Conservation (phyloP, 805 yeast genomes). For the Cyberlindnera euphorbiiphila region DNA sequence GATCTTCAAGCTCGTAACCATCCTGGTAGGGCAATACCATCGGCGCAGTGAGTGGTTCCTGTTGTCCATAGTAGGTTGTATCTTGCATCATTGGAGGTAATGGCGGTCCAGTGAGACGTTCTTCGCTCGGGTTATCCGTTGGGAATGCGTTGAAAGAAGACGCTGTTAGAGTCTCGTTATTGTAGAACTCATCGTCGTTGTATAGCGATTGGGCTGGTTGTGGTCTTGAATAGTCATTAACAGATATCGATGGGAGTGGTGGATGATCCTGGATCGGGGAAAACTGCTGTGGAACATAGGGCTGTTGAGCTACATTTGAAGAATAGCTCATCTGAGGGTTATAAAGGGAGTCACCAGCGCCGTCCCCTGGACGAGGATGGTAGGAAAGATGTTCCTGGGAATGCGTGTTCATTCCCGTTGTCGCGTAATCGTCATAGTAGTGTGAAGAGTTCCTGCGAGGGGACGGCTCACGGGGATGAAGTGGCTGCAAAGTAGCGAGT, state of each 20-base stretch:
- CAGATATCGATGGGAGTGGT: slow-evolving; percentile 19
- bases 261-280: slow-evolving; percentile 24
- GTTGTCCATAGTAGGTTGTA: slow-evolving; percentile 9
- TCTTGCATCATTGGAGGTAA: slow-evolving; percentile 10
- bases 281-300: slow-evolving; percentile 20
- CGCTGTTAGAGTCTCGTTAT: slow-evolving; percentile 13
- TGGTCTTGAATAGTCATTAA: slow-evolving; percentile 5
- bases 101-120: slow-evolving; percentile 10
- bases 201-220: slow-evolving; percentile 2
- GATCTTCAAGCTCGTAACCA: slow-evolving; percentile 11
- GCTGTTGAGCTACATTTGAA: neutral
- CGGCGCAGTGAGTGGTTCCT: slow-evolving; percentile 9
- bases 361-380: slow-evolving; percentile 8
- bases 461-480: slow-evolving; percentile 14
- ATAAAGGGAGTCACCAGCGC: slow-evolving; percentile 6
- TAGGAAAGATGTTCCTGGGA: slow-evolving; percentile 7
- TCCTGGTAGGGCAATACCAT: slow-evolving; percentile 5
- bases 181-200: slow-evolving; percentile 19
- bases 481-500: slow-evolving; percentile 10
- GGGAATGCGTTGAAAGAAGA: slow-evolving; percentile 23
- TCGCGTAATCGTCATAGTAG: slow-evolving; percentile 1
- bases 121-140: slow-evolving; percentile 13
- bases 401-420: slow-evolving; percentile 4
- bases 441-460: slow-evolving; percentile 9
- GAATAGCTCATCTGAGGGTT: slow-evolving; percentile 3